These are phyloP conservation scores for Umbilicus rupestris DNA, from an alignment of 164 flowering plant genomes.

Conservation along the genomic window DNA sequence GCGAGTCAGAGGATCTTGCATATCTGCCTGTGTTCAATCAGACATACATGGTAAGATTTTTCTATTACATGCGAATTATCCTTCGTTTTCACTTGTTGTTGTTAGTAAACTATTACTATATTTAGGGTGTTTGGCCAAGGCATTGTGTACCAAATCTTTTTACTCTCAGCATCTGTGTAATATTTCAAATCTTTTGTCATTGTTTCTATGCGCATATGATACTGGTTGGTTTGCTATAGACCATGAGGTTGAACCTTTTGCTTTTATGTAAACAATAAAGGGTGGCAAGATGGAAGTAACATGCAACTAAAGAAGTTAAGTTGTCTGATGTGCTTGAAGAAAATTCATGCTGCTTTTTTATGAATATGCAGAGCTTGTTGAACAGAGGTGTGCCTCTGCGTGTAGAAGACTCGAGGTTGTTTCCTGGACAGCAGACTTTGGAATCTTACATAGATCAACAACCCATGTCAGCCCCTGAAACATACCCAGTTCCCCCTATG, in stretches of 20 bases:
- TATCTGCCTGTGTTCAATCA: slow-evolving; percentile 79
- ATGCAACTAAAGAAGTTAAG: neutral
- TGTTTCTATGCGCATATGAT: too few species aligned
- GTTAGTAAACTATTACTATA: neutral
- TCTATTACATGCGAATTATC: neutral
- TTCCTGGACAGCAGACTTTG: slow-evolving; percentile 23
- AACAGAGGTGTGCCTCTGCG: slow-evolving; percentile 23
- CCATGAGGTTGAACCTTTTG: too few species aligned
- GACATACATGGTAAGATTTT: slow-evolving; percentile 48
- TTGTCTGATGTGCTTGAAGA: neutral
- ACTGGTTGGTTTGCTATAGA: too few species aligned
- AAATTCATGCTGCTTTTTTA: neutral
- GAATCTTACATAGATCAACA: slow-evolving; percentile 38
- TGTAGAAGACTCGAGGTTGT: slow-evolving; percentile 21
- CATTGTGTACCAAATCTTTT: neutral
- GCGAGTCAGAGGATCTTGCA: slow-evolving; percentile 62
- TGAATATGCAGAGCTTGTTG: slow-evolving; percentile 40
- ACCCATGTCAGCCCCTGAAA: slow-evolving; percentile 38
- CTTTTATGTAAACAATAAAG: neutral
- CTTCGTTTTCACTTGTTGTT: neutral
- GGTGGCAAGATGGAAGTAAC: neutral
- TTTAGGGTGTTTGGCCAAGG: neutral
- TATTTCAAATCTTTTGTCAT: too few species aligned
- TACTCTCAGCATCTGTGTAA: too few species aligned
- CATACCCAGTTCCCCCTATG: slow-evolving; percentile 39